Percentiles rank a stretch among this genome's conserved stretches.
These are phyloP conservation scores for Magnolia changhungtana DNA, from an alignment of 164 flowering plant genomes.

Conservation along the genomic window DNA sequence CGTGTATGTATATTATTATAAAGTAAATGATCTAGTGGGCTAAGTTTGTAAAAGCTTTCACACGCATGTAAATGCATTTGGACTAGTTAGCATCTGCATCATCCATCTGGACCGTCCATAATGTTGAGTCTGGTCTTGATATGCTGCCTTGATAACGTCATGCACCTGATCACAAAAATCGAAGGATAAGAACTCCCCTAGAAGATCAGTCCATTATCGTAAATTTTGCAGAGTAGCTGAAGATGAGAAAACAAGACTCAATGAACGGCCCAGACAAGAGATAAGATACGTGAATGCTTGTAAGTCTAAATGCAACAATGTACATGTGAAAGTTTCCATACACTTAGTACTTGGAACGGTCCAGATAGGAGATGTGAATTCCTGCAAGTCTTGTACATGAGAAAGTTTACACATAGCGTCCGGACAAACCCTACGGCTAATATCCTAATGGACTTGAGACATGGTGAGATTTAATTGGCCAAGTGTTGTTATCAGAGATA, in stretches of 20 bases:
- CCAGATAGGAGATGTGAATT: background rate
- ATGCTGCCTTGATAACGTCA: background rate
- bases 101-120: background rate
- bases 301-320: background rate
- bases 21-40: background rate
- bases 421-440: too few relatives aligned
- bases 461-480: too few relatives aligned
- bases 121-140: background rate
- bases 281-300: background rate
- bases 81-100: background rate
- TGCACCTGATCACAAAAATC: background rate
- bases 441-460: too few relatives aligned
- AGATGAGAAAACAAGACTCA: too few relatives aligned
- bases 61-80: background rate
- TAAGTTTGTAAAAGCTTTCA: background rate
- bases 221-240: too few relatives aligned
- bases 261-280: too few relatives aligned
- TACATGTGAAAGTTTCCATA: background rate
- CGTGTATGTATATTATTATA: background rate
- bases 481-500: too few relatives aligned
- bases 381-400: background rate
- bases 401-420: too few relatives aligned
- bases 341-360: background rate
- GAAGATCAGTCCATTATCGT: too few relatives aligned
- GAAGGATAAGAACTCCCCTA: too few relatives aligned